A percentile compares a stretch with the other conserved stretches of the same genome.
Conservation (phyloP, 2,329 filamentous ascomycete species). For the Pleurostoma richardsiae region DNA sequence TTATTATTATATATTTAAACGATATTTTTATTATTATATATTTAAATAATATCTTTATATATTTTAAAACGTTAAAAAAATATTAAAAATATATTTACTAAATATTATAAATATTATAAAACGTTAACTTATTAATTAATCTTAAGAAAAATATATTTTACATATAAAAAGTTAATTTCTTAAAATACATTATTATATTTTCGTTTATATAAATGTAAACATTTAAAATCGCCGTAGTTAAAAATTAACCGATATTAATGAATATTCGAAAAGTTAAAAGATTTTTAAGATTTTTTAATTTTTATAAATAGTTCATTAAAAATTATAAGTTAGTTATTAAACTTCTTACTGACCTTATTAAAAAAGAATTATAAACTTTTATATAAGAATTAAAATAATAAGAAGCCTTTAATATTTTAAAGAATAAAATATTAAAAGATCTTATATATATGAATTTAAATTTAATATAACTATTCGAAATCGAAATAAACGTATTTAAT, state of each 20-base stretch:
- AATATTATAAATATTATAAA: not conserved
- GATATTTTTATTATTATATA: slow-evolving; percentile 7
- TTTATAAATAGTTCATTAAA: slow-evolving; percentile 22
- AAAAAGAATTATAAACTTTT: slow-evolving; percentile 8
- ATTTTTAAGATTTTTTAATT: slow-evolving; percentile 22
- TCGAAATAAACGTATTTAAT: slow-evolving; percentile 15
- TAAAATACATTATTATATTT: slow-evolving; percentile 5
- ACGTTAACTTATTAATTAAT: not conserved
- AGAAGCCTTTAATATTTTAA: slow-evolving; percentile 14
- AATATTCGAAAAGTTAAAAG: not conserved
- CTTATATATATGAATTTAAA: slow-evolving; percentile 12
- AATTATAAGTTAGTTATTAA: slow-evolving; percentile 13
- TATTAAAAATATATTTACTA: slow-evolving; percentile 2
- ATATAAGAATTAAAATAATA: slow-evolving; percentile 3
- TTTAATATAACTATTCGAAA: slow-evolving; percentile 5
- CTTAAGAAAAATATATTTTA: not conserved
- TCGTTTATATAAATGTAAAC: not conserved
- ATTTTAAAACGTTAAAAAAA: slow-evolving; percentile 2
- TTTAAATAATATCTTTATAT: slow-evolving; percentile 11
- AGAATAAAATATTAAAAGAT: slow-evolving; percentile 7
- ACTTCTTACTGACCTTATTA: slow-evolving; percentile 14
- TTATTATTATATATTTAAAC: slow-evolving; percentile 8
- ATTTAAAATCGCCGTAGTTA: not conserved
- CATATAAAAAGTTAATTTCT: slow-evolving; percentile 1
- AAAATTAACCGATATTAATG: not conserved